phyloP scores from a whole-genome alignment of 768 basidiomycete genomes.

The Tylopilus intermedius region DNA sequence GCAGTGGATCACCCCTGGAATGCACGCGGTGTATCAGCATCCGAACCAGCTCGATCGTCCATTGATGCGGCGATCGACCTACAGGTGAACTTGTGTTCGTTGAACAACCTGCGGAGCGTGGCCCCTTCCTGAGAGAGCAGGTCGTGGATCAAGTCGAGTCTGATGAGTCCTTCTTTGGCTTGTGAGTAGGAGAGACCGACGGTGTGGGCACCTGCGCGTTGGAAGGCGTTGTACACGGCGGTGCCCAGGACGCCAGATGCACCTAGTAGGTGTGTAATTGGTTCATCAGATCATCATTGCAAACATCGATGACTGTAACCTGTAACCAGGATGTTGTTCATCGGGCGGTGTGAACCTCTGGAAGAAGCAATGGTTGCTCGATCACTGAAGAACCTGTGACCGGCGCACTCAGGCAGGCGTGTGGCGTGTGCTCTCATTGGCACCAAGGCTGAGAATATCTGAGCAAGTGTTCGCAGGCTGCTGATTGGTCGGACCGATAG shows the following conservation, averaged over 20 bases:
- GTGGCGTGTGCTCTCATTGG: background rate
- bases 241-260: slow-evolving; percentile 90
- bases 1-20: slow-evolving; percentile 83
- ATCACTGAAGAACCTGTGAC: background rate
- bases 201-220: slow-evolving; percentile 39
- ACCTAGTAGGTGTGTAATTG: slow-evolving; percentile 46
- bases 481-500: no score
- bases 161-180: slow-evolving; percentile 44
- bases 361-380: background rate
- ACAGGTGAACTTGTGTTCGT: slow-evolving; percentile 65
- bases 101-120: slow-evolving; percentile 46
- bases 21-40: slow-evolving; percentile 3
- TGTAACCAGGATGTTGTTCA: slow-evolving; percentile 54
- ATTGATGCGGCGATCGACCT: slow-evolving; percentile 27
- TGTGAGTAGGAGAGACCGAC: slow-evolving; percentile 73
- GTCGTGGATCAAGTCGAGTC: slow-evolving; percentile 66
- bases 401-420: background rate
- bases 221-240: slow-evolving; percentile 69
- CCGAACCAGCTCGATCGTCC: background rate
- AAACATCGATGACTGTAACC: slow-evolving; percentile 29
- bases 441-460: no score
- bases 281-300: slow-evolving; percentile 11
- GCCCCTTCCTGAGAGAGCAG: slow-evolving; percentile 34
- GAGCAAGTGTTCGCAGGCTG: no score
- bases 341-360: slow-evolving; percentile 1